Percentiles rank a stretch among this genome's conserved stretches.
Evolutionary conservation across 2,329 filamentous ascomycete species (phyloP).

Genomic region (Colletotrichum sp.): DNA sequence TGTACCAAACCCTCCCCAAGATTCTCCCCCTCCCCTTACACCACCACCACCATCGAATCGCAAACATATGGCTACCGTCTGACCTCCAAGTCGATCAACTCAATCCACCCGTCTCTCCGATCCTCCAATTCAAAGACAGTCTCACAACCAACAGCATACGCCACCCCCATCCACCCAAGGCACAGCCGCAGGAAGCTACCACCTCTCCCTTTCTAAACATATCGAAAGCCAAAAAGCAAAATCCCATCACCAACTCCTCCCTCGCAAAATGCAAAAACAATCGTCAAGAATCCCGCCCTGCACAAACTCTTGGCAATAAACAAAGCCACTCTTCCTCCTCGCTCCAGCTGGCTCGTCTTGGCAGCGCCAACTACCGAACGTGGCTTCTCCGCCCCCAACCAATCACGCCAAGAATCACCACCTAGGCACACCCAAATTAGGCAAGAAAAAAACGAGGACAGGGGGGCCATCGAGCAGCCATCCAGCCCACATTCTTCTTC

Average conservation of each 20-base stretch:
- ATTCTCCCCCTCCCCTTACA: background rate
- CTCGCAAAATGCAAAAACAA: background rate
- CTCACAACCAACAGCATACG: background rate
- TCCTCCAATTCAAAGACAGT: background rate
- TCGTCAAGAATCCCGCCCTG: background rate
- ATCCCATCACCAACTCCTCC: background rate
- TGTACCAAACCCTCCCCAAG: background rate
- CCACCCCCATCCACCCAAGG: background rate
- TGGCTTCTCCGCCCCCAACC: background rate
- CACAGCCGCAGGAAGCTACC: background rate
- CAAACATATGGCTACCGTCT: background rate
- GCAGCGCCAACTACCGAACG: background rate
- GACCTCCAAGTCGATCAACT: background rate
- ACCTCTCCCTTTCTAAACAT: background rate
- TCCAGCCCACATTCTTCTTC: background rate
- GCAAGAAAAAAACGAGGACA: background rate
- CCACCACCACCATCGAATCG: background rate
- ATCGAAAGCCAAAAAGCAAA: background rate
- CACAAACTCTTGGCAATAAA: background rate
- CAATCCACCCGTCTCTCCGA: background rate
- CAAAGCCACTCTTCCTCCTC: background rate
- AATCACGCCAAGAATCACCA: conserved; percentile 15
- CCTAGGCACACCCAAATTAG: background rate
- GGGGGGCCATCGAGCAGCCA: background rate
- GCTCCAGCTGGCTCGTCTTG: background rate